phyloP scores from a whole-genome alignment of 2,329 filamentous ascomycete genomes.

The Cadophora luteo-olivacea region DNA sequence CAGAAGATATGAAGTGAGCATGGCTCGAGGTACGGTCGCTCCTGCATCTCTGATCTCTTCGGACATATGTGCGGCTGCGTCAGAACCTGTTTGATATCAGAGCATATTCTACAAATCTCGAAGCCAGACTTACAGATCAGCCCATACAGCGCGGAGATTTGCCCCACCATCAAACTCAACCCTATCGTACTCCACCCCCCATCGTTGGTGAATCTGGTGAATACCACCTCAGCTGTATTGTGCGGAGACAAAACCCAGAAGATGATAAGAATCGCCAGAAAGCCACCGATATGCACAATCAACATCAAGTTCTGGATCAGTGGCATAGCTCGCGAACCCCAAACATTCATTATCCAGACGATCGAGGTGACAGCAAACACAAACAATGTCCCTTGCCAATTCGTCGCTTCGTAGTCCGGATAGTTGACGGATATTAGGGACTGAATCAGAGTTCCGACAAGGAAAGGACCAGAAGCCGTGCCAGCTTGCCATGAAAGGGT shows the following conservation, averaged over 20 bases:
- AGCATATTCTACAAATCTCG: neutral
- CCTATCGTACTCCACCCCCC: conserved; percentile 44
- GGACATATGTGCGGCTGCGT: conserved; percentile 43
- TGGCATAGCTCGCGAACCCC: conserved; percentile 47
- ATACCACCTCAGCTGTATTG: conserved; percentile 5
- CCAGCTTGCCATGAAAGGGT: conserved; percentile 53
- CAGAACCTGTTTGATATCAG: conserved; percentile 25
- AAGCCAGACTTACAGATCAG: neutral
- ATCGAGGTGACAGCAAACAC: conserved; percentile 50
- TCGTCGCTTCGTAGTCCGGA: conserved; percentile 44
- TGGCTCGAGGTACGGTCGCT: conserved; percentile 52
- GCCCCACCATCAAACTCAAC: conserved; percentile 47
- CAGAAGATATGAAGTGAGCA: conserved; percentile 53
- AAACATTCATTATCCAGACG: conserved; percentile 51
- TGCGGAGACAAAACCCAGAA: conserved; percentile 44
- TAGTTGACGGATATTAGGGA: conserved; percentile 47
- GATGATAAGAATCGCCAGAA: conserved; percentile 50
- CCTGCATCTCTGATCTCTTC: conserved; percentile 57
- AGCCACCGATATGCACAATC: conserved; percentile 52
- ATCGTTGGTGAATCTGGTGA: conserved; percentile 41
- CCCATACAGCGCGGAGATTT: conserved; percentile 42
- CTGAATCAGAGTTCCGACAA: conserved; percentile 53
- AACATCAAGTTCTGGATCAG: conserved; percentile 51
- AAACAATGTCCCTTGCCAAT: conserved; percentile 52
- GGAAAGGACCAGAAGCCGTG: conserved; percentile 49